Conservation (phyloP, 257 asterid genomes). For the Petunia secreta region DNA sequence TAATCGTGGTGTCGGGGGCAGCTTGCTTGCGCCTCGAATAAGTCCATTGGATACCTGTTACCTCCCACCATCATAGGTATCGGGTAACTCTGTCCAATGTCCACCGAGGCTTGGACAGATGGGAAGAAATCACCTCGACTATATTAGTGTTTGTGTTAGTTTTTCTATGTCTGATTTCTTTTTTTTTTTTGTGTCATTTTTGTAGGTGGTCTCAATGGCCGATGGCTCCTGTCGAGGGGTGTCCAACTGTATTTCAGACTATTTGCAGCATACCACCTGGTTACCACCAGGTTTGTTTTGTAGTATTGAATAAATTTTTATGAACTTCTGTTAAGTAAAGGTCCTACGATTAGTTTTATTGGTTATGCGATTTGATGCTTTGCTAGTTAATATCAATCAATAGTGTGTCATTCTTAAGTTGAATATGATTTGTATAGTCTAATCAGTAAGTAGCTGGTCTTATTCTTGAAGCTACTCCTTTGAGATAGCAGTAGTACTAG, state of each 20-base stretch:
- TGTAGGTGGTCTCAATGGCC: slow-evolving; percentile 86
- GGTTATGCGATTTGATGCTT: not conserved
- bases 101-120: no score
- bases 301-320: slow-evolving; percentile 23
- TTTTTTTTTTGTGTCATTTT: slow-evolving; percentile 17
- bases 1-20: no score
- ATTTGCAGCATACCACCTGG: slow-evolving; percentile 79
- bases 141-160: not conserved
- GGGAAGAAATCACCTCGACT: no score
- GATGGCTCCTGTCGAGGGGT: slow-evolving; percentile 88
- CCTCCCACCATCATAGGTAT: no score
- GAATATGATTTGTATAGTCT: not conserved
- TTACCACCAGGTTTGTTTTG: slow-evolving; percentile 73
- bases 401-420: slow-evolving; percentile 13
- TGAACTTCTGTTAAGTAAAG: slow-evolving; percentile 1
- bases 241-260: slow-evolving; percentile 79
- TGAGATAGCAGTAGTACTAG: not conserved
- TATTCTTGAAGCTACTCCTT: not conserved
- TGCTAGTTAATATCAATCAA: not conserved
- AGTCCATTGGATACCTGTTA: no score
- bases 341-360: not conserved
- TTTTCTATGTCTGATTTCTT: slow-evolving; percentile 23
- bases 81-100: no score
- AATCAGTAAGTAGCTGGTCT: not conserved
- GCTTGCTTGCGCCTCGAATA: no score